Base-by-base conservation (phyloP, 345 rosid genomes). In the Arabidopsis arenosa region DNA sequence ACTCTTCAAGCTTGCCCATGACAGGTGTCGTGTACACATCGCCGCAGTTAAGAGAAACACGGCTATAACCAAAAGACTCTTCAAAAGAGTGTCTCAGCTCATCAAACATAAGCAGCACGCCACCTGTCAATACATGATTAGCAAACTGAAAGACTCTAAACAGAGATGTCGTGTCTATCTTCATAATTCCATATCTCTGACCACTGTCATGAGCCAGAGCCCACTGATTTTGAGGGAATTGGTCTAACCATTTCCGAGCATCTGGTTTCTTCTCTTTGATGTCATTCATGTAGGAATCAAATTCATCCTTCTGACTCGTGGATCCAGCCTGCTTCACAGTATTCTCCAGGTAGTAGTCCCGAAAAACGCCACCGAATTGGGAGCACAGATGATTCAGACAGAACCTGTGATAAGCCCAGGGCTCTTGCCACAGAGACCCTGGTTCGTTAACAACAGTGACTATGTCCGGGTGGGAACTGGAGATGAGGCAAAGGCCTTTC, bases 141-240 rank as follows among this genome's bases (percentile, higher is more conserved):
- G 12, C 54, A 17, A 26, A 8, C 5, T 10, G 18, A 17, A 5
- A 49, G 54, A 49, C 5, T 7, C 5, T 17, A 8, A 45, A 63
- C 21, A 60, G 5, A 18, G 18, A 0, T 1, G 26, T 17, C 6
- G 0, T n/a, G 9, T 9, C 4, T 0, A 45, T 47, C 7, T 0
- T 35, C 51, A 75, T 21, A 7, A 35, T 14, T n/a, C 74, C 74
- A 1, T 58, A 75, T 26, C 53, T 30, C 9, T 23, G 5, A 39
- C 61, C 68, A 28, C 53, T 39, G 18, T 75, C 79, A 67, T 75
- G 68, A 35, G 62, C 67, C 5, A 58, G 10, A 6, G 60, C 54
- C 79, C 67, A 75, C 12, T 68, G 21, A 26, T 7, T 4, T 51
- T 18, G 30, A 17, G 71, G 33, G 3, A 53, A 53, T 40, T 73